Conservation (phyloP, 2,329 filamentous ascomycete genomes). For the Phaeosphaeria sp. region DNA sequence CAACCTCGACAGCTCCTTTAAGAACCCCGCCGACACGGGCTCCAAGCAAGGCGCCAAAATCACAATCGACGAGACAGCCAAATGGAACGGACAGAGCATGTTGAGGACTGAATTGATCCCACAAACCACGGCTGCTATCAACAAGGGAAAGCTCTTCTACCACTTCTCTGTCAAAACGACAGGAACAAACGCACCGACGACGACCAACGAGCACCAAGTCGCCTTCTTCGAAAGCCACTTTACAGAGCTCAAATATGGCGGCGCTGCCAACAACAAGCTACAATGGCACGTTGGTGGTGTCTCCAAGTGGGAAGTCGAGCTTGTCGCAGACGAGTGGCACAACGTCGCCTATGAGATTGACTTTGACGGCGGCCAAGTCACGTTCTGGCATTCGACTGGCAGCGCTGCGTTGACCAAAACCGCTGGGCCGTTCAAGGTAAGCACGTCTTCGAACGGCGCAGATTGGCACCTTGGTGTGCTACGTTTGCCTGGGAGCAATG, state of each 20-base stretch:
- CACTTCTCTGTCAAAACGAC: constrained; percentile 72
- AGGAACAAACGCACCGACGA: constrained; percentile 64
- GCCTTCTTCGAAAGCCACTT: constrained; percentile 73
- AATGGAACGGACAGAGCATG: constrained; percentile 75
- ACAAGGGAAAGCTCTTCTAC: constrained; percentile 70
- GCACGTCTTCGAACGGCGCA: constrained; percentile 68
- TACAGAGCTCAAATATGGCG: constrained; percentile 73
- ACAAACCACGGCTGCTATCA: constrained; percentile 70
- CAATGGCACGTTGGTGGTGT: constrained; percentile 69
- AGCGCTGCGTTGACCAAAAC: constrained; percentile 62
- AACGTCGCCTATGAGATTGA: constrained; percentile 78
- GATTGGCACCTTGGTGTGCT: constrained; percentile 78
- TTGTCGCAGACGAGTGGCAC: constrained; percentile 71
- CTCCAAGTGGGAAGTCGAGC: constrained; percentile 67
- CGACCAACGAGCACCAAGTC: constrained; percentile 71
- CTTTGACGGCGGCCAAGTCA: constrained; percentile 67
- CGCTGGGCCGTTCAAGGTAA: constrained; percentile 65
- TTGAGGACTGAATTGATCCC: constrained; percentile 76
- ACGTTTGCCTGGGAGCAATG: constrained; percentile 65
- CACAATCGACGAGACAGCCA: constrained; percentile 68
- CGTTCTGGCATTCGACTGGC: constrained; percentile 74
- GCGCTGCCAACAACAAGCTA: constrained; percentile 59
- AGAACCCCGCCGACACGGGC: constrained; percentile 68
- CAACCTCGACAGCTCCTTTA: constrained; percentile 64
- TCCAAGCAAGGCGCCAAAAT: constrained; percentile 71